These are phyloP conservation scores for Plasmodium inui DNA, from an alignment of 169 alveolate genomes.

Conservation along the genomic window DNA sequence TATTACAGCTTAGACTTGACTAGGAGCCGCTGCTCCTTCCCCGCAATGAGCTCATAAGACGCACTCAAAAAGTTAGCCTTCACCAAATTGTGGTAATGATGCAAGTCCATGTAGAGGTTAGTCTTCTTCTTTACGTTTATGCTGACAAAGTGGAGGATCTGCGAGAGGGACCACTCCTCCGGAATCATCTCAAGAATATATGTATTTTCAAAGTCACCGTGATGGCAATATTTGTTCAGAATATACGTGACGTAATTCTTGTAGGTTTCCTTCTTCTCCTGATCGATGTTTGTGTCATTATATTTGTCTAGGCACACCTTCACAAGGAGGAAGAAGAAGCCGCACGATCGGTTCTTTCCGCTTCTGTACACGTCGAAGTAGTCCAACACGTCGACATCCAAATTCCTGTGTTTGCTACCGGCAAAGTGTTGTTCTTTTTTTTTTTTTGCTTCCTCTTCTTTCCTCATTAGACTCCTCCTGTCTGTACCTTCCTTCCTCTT, in stretches of 20 bases:
- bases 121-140: constrained; percentile 14
- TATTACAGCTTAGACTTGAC: constrained; percentile 42
- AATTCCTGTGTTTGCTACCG: constrained; percentile 7
- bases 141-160: constrained; percentile 11
- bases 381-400: constrained; percentile 16
- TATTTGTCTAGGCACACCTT: constrained; percentile 29
- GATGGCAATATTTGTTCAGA: constrained; percentile 42
- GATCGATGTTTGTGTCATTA: background rate
- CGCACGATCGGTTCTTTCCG: constrained; percentile 4
- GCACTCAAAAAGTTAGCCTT: constrained; percentile 21
- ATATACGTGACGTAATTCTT: constrained; percentile 12
- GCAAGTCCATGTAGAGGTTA: constrained; percentile 16
- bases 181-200: constrained; percentile 34
- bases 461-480: background rate
- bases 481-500: background rate
- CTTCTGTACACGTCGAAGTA: constrained; percentile 33
- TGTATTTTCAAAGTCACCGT: constrained; percentile 33
- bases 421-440: background rate
- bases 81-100: constrained; percentile 33
- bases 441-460: background rate
- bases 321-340: constrained; percentile 48
- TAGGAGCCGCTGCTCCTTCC: constrained; percentile 26
- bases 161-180: constrained; percentile 26
- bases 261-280: constrained; percentile 9
- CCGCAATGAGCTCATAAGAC: constrained; percentile 16